phyloP scores from a whole-genome alignment of 1,284 basidiomycete species.

The Sphagnurus paluster region DNA sequence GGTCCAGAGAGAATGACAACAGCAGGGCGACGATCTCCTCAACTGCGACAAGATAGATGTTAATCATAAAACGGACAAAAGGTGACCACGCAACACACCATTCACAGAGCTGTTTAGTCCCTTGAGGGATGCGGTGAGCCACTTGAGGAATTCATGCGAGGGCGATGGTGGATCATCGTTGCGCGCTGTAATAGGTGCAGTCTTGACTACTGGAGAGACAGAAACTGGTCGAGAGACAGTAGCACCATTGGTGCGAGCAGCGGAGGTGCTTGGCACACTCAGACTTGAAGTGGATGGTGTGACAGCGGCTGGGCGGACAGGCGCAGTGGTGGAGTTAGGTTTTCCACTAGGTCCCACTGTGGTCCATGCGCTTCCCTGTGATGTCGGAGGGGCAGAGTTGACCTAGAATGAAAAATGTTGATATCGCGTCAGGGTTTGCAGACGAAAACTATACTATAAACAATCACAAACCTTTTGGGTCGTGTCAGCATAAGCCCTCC shows the following conservation, averaged over 20 bases:
- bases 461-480: slow-evolving; percentile 63
- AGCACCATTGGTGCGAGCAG: slow-evolving; percentile 37
- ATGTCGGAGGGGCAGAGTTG: slow-evolving; percentile 22
- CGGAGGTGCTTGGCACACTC: slow-evolving; percentile 25
- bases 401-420: slow-evolving; percentile 23
- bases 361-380: slow-evolving; percentile 72
- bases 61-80: slow-evolving; percentile 12
- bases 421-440: neutral
- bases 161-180: slow-evolving; percentile 68
- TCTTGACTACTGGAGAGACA: slow-evolving; percentile 38
- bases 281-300: slow-evolving; percentile 23
- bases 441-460: neutral
- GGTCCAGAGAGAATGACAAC: slow-evolving; percentile 87
- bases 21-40: slow-evolving; percentile 94
- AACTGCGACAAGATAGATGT: slow-evolving; percentile 45
- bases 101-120: slow-evolving; percentile 84
- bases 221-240: slow-evolving; percentile 30
- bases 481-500: slow-evolving; percentile 80
- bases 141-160: slow-evolving; percentile 89
- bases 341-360: slow-evolving; percentile 85
- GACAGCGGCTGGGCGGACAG: slow-evolving; percentile 39
- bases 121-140: slow-evolving; percentile 87
- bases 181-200: slow-evolving; percentile 38
- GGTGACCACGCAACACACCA: slow-evolving; percentile 39
- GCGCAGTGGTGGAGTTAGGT: slow-evolving; percentile 31